phyloP scores from a whole-genome alignment of 169 alveolate species.

The Cryptosporidium parvum region DNA sequence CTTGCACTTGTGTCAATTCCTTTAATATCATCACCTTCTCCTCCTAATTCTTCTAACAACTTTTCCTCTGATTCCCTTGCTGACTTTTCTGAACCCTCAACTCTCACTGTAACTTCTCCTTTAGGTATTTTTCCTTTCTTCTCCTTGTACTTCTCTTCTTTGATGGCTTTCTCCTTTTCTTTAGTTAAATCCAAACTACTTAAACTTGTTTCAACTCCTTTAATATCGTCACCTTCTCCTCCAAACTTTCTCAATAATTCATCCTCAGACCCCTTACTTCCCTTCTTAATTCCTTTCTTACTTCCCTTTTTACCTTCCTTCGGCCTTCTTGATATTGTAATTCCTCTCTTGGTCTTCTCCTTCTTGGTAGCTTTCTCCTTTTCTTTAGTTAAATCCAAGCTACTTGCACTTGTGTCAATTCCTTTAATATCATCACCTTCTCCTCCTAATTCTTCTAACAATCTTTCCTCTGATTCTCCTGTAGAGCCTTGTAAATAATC shows the following conservation, averaged over 20 bases:
- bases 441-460: slow-evolving; percentile 3
- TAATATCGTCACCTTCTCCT: slow-evolving; percentile 34
- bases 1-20: slow-evolving; percentile 13
- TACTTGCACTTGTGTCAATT: slow-evolving; percentile 6
- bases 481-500: no score
- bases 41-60: slow-evolving; percentile 1
- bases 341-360: not conserved
- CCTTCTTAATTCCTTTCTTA: not conserved
- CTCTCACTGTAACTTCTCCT: not conserved
- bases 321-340: not conserved
- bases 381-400: slow-evolving; percentile 24
- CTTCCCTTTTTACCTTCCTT: not conserved
- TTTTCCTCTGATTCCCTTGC: not conserved
- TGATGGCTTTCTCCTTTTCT: slow-evolving; percentile 4
- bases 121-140: not conserved
- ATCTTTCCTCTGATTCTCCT: not conserved
- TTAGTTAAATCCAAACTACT: slow-evolving; percentile 35
- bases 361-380: not conserved
- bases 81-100: not conserved
- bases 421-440: slow-evolving; percentile 25
- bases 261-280: not conserved
- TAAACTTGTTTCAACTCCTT: not conserved
- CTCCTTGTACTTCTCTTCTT: not conserved
- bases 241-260: slow-evolving; percentile 36
- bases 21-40: slow-evolving; percentile 7